Base-by-base conservation (phyloP, 1,284 basidiomycete species). In the Ustilago sp. region DNA sequence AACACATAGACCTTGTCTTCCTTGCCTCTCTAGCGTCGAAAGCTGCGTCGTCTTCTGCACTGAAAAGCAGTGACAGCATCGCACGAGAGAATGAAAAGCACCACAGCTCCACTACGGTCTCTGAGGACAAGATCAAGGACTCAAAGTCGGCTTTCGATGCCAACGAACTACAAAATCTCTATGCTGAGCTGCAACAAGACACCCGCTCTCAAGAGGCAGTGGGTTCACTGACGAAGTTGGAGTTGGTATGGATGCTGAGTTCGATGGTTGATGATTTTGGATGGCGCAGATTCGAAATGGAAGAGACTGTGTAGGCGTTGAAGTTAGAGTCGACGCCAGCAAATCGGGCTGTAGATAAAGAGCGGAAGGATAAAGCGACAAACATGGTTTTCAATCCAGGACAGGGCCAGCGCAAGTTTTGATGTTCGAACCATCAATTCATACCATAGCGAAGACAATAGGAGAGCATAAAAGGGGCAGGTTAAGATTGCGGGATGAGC, bases 361-460 rank as follows among this genome's bases (percentile, higher is more conserved):
- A 64, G 23, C 58, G 71, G 7, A 74, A 74, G 28, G 38, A 19
- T 28, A 68, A 69, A 39, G 71, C 71, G 5, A 51, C 58, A 1
- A 68, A 69, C 19, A 74, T 74, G 63, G 63, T 74, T 15, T 47
- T 74, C 28, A 50, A 64, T 34, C 63, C 71, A 8, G 45, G 51
- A 8, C 36, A 51, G 19, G 71, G 71, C n/a, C 59, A 62, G n/a
- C 60, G 71, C 17, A 59, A 53, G 35, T 74, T 65, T 35, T 74
- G 54, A 67, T 39, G 38, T 28, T 3, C 23, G 23, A 28, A 28
- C 23, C 23, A 28, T 28, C 23, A 28, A 28, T 28, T 28, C 23
- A 28, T 28, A 28, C 23, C 23, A 28, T 28, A 28, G 23, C 23
- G 2, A 28, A 28, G 23, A 28, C 23, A 28, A 28, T 28, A 28